These are phyloP conservation scores for Trichoderma sp. DNA, from an alignment of 2,329 filamentous ascomycete species.

Conservation along the genomic window DNA sequence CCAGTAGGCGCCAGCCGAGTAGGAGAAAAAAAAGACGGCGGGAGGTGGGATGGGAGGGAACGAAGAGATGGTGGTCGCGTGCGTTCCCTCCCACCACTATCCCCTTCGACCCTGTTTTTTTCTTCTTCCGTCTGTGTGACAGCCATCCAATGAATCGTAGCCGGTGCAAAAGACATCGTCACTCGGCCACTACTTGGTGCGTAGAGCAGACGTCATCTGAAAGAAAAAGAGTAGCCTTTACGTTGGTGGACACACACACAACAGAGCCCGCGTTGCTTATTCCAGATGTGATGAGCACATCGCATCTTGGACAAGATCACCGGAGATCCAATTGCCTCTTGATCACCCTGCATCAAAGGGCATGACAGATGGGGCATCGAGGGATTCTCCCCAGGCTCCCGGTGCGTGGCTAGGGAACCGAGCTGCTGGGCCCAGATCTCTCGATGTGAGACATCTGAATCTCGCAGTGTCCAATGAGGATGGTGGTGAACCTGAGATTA, in stretches of 20 bases:
- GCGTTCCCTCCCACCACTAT: not conserved
- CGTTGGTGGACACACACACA: not conserved
- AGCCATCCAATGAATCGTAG: not conserved
- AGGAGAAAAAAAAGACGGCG: not conserved
- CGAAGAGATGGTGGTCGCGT: not conserved
- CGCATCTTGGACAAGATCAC: not conserved
- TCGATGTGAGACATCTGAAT: too few species aligned
- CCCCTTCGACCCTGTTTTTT: not conserved
- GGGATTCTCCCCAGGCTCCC: not conserved
- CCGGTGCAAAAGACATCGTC: not conserved
- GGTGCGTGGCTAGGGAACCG: not conserved
- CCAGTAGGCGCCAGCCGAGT: too few species aligned
- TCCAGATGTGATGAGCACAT: not conserved
- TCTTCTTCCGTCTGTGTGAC: not conserved
- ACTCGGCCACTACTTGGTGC: not conserved
- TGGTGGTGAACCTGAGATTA: too few species aligned
- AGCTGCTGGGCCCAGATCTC: too few species aligned
- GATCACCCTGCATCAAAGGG: not conserved
- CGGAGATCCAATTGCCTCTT: slow-evolving; percentile 10
- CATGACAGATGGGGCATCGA: not conserved
- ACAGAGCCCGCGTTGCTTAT: too few species aligned
- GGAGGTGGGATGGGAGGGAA: not conserved
- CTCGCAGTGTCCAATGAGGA: too few species aligned
- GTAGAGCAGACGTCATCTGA: not conserved
- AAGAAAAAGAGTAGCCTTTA: not conserved